phyloP scores from a whole-genome alignment of 2,329 filamentous ascomycete genomes.

The Botrytis cinerea region DNA sequence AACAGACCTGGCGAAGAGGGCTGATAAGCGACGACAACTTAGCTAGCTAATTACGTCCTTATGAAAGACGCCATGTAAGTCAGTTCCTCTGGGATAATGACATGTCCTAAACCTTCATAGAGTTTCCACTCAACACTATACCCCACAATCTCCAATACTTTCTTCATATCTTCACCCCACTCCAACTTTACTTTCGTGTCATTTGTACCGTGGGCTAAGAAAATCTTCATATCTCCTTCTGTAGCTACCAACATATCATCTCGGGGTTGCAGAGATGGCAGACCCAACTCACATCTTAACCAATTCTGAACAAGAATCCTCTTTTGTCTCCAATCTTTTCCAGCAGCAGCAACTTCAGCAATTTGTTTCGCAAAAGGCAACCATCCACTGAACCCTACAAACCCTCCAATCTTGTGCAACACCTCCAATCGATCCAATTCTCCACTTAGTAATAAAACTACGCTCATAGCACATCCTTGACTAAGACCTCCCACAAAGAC shows the following conservation, averaged over 20 bases:
- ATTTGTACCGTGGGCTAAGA: constrained; percentile 31
- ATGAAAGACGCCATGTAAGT: not conserved
- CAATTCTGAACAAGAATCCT: constrained; percentile 2
- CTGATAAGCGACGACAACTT: no score
- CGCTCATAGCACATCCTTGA: constrained; percentile 34
- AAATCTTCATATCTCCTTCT: constrained; percentile 13
- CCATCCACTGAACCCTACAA: constrained; percentile 37
- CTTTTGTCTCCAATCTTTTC: not conserved
- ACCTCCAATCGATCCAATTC: constrained; percentile 17
- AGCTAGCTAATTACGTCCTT: not conserved
- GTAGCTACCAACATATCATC: not conserved
- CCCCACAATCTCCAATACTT: not conserved
- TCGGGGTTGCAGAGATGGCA: not conserved
- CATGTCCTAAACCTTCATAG: constrained; percentile 10
- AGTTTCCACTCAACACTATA: constrained; percentile 13
- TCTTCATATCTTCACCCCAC: constrained; percentile 32
- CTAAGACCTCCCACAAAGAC: constrained; percentile 33
- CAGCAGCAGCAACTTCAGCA: not conserved
- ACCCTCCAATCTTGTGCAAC: constrained; percentile 24
- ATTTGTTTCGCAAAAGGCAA: constrained; percentile 34
- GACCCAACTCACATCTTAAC: not conserved
- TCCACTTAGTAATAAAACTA: constrained; percentile 31
- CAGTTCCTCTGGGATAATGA: not conserved
- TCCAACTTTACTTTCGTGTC: constrained; percentile 34
- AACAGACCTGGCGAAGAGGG: not conserved